Percentiles rank a stretch among this genome's conserved stretches.
phyloP scores from a whole-genome alignment of 2,329 filamentous ascomycete genomes.

The Capronia coronata region DNA sequence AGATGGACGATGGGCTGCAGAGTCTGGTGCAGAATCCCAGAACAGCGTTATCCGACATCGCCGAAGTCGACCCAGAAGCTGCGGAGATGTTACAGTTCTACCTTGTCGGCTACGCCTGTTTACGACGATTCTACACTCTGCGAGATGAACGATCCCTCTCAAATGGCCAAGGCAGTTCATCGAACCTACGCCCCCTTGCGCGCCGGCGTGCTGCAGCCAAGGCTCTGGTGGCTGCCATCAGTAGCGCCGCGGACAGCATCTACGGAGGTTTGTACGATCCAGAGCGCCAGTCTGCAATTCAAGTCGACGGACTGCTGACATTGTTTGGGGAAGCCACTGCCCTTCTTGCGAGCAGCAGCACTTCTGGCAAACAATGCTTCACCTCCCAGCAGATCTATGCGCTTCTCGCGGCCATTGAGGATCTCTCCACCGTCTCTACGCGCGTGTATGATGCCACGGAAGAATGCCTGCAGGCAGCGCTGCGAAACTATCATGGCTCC shows the following conservation, averaged over 20 bases:
- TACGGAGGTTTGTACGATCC: slow-evolving; percentile 83
- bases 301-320: slow-evolving; percentile 77
- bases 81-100: slow-evolving; percentile 77
- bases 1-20: slow-evolving; percentile 67
- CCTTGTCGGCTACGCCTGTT: slow-evolving; percentile 84
- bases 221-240: slow-evolving; percentile 74
- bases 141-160: slow-evolving; percentile 55
- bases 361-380: slow-evolving; percentile 46
- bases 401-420: slow-evolving; percentile 70
- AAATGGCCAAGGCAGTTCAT: slow-evolving; percentile 30
- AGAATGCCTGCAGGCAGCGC: slow-evolving; percentile 68
- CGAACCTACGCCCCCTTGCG: slow-evolving; percentile 43
- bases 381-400: slow-evolving; percentile 66
- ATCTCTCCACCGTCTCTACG: slow-evolving; percentile 67
- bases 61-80: slow-evolving; percentile 69
- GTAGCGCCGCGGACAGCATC: slow-evolving; percentile 82
- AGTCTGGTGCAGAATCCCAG: slow-evolving; percentile 66
- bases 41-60: slow-evolving; percentile 63
- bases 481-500: slow-evolving; percentile 61
- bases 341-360: slow-evolving; percentile 58
- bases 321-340: slow-evolving; percentile 77
- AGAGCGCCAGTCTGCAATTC: slow-evolving; percentile 71
- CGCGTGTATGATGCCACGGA: slow-evolving; percentile 68
- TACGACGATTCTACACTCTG: slow-evolving; percentile 85
- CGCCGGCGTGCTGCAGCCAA: slow-evolving; percentile 64